Percentiles rank a stretch among this genome's conserved stretches.
Evolutionary conservation across 2,329 filamentous ascomycete species (phyloP).

Genomic region (Alternaria brassicae): DNA sequence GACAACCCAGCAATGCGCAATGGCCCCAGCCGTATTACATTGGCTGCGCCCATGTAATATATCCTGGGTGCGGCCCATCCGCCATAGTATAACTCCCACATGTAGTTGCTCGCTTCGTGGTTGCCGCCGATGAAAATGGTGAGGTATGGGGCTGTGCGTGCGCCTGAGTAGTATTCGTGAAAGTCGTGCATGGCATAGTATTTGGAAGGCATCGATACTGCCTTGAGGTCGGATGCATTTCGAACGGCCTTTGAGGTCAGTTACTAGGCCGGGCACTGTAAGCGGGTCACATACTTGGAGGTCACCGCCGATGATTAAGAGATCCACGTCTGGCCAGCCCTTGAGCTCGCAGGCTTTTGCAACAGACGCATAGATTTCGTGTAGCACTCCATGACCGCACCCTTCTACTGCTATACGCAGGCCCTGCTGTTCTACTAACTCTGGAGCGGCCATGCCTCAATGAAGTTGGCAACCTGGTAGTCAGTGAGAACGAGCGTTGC

Average conservation of each 20-base stretch:
- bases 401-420: conserved; percentile 85
- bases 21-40: conserved; percentile 82
- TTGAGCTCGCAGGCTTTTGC: conserved; percentile 71
- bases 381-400: conserved; percentile 89
- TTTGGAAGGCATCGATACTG: conserved; percentile 88
- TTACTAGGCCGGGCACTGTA: background rate
- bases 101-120: conserved; percentile 89
- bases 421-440: conserved; percentile 31
- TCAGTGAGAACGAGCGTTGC: background rate
- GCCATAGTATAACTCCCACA: conserved; percentile 93
- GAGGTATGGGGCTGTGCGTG: conserved; percentile 78
- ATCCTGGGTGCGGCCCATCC: conserved; percentile 98
- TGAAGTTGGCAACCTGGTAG: background rate
- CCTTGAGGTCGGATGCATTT: conserved; percentile 84
- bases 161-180: conserved; percentile 88
- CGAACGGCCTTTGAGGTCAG: conserved; percentile 71
- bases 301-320: conserved; percentile 94
- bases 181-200: conserved; percentile 92
- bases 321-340: conserved; percentile 81
- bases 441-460: conserved; percentile 36
- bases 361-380: conserved; percentile 88
- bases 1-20: conserved; percentile 88
- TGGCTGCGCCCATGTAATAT: conserved; percentile 94
- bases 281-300: conserved; percentile 71
- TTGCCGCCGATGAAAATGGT: conserved; percentile 95